Base-by-base conservation (phyloP, 1,139 yeast species). In the Nakaseomyces bracarensis region DNA sequence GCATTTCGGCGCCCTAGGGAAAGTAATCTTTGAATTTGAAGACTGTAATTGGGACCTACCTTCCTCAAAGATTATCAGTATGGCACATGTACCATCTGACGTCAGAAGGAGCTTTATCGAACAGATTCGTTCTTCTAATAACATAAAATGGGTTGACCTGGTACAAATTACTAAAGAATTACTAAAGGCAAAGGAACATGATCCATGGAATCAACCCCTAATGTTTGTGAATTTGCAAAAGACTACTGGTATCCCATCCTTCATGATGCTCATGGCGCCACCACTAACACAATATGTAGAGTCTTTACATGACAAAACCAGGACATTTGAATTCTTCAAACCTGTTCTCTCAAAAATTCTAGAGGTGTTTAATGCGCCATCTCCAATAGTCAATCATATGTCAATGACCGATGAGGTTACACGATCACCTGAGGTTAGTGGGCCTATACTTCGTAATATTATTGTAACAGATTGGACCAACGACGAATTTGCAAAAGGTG, bases 1-100 rank as follows among this genome's bases (percentile, higher is more conserved):
- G 46, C 80, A 79, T 50, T 79, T 77, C 59, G 89, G 86, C 0
- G 75, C 83, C 1, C 63, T 86, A 40, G 95, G 95, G 0, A 86
- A 86, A 60, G 79, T 83, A 4, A 66, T 82, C 0, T 71, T 86
- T 49, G 93, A 82, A 57, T 86, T 85, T 55, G 78, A 75, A 10
- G 47, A 60, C 1, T 65, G 73, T 1, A 82, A 83, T 70, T 85
- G 95, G 95, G 72, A 76, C 42, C 55, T 53, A 3, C 58, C 64
- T 36, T 48, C 53, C 19, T 46, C 61, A 1, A 50, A 50, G 30
- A 43, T 52, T 19, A 40, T 52, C 5, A 54, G 59, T 5, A 41
- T 52, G 25, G 57, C 55, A 13, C 44, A 50, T 30, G 45, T 54
- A 3, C 40, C 38, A 18, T 21, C 29, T 3, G 42, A 47, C 4